Evolutionary conservation across 371 early-diverging fungal genomes (phyloP), one percentile per base, ranked within the genome.

Genomic region (Lichtheimia corymbifera): DNA sequence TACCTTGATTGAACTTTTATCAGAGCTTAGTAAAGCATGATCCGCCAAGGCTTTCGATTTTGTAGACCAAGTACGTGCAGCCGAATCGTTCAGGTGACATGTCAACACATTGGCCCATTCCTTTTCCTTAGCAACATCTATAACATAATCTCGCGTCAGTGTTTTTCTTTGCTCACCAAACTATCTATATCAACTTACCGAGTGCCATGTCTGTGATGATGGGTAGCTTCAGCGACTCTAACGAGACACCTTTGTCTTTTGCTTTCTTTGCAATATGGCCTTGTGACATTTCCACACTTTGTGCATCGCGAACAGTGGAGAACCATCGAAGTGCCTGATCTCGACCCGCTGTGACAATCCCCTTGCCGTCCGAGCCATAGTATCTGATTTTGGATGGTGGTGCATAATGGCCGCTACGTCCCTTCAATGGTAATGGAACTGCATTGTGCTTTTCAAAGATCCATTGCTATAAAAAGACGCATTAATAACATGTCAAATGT

Each of bases 41-140:
- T 84, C 76, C 17, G 94, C 96, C 54, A 97, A 62, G 0, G 83
- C 84, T 65, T 90, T 91, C 59, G 85, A 82, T 56, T 86, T 88
- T 24, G 83, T 84, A 57, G 86, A 86, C 97, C 98, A 97, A 20
- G 93, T 87, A 35, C 92, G 87, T 17, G 90, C 94, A 2, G 71
- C 73, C 5, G 68, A 66, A 42, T 87, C 83, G 59, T 92, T 90
- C 64, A 85, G 77, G 64, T 97, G 97, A 65, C 90, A 83, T 20
- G 97, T 89, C 20, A 97, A 55, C 42, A 96, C 79, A 60, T 95
- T 95, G 72, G 93, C 94, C 96, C 97, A 97, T 56, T 93, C 90
- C 52, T 85, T 85, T 53, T 88, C 74, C 70, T 87, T 91, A 0
- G 83, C 72, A 41, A 79, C 70, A 51, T 78, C 85, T 86, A 44